A percentile compares a stretch with the other conserved stretches of the same genome.
Evolutionary conservation across 805 yeast species (phyloP).

Genomic region (Candida sakaeoensis): DNA sequence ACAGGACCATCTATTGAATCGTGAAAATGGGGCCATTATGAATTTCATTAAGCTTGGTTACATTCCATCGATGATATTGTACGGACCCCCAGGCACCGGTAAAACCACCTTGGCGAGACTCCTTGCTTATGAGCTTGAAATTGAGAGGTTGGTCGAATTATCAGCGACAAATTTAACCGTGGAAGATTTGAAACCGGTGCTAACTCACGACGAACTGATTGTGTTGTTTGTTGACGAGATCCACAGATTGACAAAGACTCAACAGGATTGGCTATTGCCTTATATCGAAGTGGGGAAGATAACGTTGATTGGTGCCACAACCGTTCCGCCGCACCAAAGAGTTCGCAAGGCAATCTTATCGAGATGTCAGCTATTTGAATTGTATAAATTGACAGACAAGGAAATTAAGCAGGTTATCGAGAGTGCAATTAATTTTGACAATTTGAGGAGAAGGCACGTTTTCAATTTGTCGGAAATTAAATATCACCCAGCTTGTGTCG

Average conservation of each 20-base stretch:
- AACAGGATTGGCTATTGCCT: slow-evolving; percentile 85
- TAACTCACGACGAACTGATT: slow-evolving; percentile 31
- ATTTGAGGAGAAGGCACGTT: slow-evolving; percentile 11
- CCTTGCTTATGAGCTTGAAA: slow-evolving; percentile 50
- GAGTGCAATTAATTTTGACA: slow-evolving; percentile 49
- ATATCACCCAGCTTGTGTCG: slow-evolving; percentile 14
- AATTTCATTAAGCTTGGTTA: slow-evolving; percentile 61
- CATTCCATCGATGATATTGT: slow-evolving; percentile 80
- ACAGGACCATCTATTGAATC: slow-evolving; percentile 68
- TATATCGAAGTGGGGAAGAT: slow-evolving; percentile 81
- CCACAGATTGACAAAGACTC: slow-evolving; percentile 80
- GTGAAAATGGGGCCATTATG: slow-evolving; percentile 58
- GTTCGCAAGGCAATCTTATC: slow-evolving; percentile 79
- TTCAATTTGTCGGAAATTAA: slow-evolving; percentile 10
- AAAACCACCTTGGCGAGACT: slow-evolving; percentile 81
- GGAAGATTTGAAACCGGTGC: slow-evolving; percentile 52
- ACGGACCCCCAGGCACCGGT: slow-evolving; percentile 98
- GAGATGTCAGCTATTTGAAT: slow-evolving; percentile 75
- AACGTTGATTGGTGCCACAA: slow-evolving; percentile 90
- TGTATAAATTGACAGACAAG: slow-evolving; percentile 46
- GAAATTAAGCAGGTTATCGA: slow-evolving; percentile 54
- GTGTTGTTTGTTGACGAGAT: slow-evolving; percentile 89
- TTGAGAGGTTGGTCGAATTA: slow-evolving; percentile 63
- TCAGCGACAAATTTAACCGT: slow-evolving; percentile 79
- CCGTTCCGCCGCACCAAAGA: slow-evolving; percentile 85